A percentile compares a stretch with the other conserved stretches of the same genome.
Evolutionary conservation across 805 yeast genomes (phyloP).

Genomic region (Cyberlindnera xishuangbannaensis): DNA sequence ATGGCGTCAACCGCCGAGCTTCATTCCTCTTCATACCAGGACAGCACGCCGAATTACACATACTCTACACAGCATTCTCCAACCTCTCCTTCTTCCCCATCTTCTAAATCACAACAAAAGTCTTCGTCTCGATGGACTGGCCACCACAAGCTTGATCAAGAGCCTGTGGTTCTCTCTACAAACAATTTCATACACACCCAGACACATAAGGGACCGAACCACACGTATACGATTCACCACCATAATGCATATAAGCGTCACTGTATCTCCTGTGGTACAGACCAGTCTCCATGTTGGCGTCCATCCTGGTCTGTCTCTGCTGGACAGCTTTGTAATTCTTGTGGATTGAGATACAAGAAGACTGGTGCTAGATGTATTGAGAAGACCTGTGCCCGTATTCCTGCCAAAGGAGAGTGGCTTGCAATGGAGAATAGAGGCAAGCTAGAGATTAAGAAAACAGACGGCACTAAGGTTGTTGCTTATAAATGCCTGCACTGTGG

Average conservation of each 20-base stretch:
- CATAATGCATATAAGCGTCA: constrained; percentile 36
- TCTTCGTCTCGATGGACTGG: constrained; percentile 13
- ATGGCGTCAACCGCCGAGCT: too few species aligned
- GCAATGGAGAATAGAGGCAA: constrained; percentile 73
- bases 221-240: constrained; percentile 26
- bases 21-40: too few species aligned
- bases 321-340: constrained; percentile 95
- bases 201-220: constrained; percentile 24
- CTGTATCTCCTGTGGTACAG: constrained; percentile 87
- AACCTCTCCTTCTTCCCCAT: constrained; percentile 11
- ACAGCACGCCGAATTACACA: too few species aligned
- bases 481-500: constrained; percentile 57
- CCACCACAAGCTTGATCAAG: constrained; percentile 13
- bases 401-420: constrained; percentile 95
- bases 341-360: constrained; percentile 92
- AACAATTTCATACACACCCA: constrained; percentile 24
- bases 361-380: constrained; percentile 88
- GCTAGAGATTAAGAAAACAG: constrained; percentile 25
- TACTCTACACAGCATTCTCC: constrained; percentile 4
- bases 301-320: constrained; percentile 90
- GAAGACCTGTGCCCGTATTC: constrained; percentile 72
- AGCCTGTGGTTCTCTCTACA: constrained; percentile 12
- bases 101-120: constrained; percentile 2
- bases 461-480: constrained; percentile 27
- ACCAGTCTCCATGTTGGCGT: constrained; percentile 96